Conservation (phyloP, 805 yeast genomes). For the Nakazawaea wickerhamii region DNA sequence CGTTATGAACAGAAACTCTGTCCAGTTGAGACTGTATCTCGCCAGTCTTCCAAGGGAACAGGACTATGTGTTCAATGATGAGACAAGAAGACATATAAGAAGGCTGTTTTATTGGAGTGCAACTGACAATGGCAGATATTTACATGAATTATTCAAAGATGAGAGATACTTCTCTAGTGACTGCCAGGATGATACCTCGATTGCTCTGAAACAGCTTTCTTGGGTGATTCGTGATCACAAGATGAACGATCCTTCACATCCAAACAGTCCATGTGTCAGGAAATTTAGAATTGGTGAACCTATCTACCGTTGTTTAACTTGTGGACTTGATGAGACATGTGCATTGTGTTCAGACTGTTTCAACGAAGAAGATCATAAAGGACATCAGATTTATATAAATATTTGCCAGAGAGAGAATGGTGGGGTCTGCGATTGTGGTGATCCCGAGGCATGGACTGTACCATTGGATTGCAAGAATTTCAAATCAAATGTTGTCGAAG, state of each 20-base stretch:
- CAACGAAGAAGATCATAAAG: slow-evolving; percentile 61
- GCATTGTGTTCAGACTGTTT: slow-evolving; percentile 78
- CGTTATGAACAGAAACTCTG: slow-evolving; percentile 13
- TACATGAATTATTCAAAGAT: slow-evolving; percentile 30
- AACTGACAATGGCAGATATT: slow-evolving; percentile 35
- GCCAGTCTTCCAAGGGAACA: slow-evolving; percentile 32
- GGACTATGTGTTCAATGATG: slow-evolving; percentile 26
- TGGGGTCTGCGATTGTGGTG: slow-evolving; percentile 89
- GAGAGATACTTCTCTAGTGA: neutral
- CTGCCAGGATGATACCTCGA: neutral
- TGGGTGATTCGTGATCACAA: slow-evolving; percentile 10
- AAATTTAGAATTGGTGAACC: slow-evolving; percentile 77
- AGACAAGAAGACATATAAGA: slow-evolving; percentile 30
- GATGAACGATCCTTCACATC: slow-evolving; percentile 35
- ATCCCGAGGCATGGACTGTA: slow-evolving; percentile 73
- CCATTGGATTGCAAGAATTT: slow-evolving; percentile 45
- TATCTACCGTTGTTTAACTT: slow-evolving; percentile 66
- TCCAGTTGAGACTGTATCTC: slow-evolving; percentile 29
- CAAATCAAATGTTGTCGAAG: slow-evolving; percentile 22
- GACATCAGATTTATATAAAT: slow-evolving; percentile 63
- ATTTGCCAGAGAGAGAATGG: slow-evolving; percentile 63
- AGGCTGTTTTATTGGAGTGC: slow-evolving; percentile 38
- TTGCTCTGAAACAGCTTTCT: slow-evolving; percentile 11
- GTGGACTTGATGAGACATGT: slow-evolving; percentile 80
- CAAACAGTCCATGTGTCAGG: slow-evolving; percentile 67